A percentile compares a stretch with the other conserved stretches of the same genome.
These are phyloP conservation scores for Pinus tabuliformis DNA, from an alignment of 75 land plant genomes.

Conservation along the genomic window DNA sequence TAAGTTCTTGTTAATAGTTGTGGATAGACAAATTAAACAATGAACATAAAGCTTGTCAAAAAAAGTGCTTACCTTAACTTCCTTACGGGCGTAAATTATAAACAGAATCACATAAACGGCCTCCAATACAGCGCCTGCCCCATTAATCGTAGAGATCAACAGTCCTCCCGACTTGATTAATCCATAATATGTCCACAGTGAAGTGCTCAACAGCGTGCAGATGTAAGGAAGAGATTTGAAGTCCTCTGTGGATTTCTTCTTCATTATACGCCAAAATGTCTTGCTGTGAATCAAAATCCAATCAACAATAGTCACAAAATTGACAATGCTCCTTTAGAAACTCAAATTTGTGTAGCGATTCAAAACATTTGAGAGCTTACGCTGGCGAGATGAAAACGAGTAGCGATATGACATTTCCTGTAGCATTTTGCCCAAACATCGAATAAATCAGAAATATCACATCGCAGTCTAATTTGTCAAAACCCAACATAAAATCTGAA, in stretches of 20 bases:
- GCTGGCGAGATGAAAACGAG: slow-evolving; percentile 68
- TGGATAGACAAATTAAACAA: too few relatives aligned
- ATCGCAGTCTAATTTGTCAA: not conserved
- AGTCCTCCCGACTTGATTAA: slow-evolving; percentile 55
- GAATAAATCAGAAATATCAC: not conserved
- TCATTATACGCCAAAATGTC: slow-evolving; percentile 53
- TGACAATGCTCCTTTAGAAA: too few relatives aligned
- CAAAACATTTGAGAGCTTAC: too few relatives aligned
- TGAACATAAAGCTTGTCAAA: too few relatives aligned
- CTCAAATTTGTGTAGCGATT: too few relatives aligned
- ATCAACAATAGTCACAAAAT: too few relatives aligned
- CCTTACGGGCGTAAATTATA: slow-evolving; percentile 48
- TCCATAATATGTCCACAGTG: slow-evolving; percentile 65
- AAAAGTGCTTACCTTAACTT: slow-evolving; percentile 24
- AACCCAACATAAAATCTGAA: not conserved
- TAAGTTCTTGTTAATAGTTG: too few relatives aligned
- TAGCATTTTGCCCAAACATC: too few relatives aligned
- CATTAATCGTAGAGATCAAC: slow-evolving; percentile 54
- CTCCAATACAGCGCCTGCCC: slow-evolving; percentile 44
- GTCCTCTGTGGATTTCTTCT: slow-evolving; percentile 66
- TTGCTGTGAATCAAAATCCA: too few relatives aligned
- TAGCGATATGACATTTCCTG: too few relatives aligned
- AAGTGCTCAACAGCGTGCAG: slow-evolving; percentile 51
- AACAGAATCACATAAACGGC: slow-evolving; percentile 52
- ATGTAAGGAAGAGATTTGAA: slow-evolving; percentile 60